A percentile compares a stretch with the other conserved stretches of the same genome.
phyloP scores from a whole-genome alignment of 192 early-diverging fungal species.

The Linnemannia elongata region DNA sequence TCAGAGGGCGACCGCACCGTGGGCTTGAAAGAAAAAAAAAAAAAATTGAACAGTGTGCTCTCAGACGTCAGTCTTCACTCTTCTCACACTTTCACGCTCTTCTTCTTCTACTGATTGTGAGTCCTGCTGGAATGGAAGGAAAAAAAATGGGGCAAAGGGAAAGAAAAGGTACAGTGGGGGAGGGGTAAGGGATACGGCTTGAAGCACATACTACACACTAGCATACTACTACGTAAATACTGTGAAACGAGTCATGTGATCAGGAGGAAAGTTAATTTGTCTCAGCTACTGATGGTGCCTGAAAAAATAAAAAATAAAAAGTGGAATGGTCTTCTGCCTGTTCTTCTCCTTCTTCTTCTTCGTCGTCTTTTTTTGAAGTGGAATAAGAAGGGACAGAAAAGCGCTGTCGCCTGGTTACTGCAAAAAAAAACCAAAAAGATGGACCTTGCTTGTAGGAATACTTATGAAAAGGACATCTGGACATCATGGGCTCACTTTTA shows the following conservation, averaged over 20 bases:
- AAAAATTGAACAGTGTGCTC: background rate
- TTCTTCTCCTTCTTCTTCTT: background rate
- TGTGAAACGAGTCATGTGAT: no score
- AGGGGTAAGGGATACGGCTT: background rate
- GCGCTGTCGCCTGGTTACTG: no score
- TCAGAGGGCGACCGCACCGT: background rate
- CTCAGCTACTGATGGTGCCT: no score
- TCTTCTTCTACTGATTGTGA: background rate
- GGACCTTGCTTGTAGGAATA: no score
- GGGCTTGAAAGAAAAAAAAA: background rate
- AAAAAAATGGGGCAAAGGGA: background rate
- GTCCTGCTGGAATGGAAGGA: background rate
- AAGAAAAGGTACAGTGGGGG: background rate
- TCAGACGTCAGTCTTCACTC: background rate
- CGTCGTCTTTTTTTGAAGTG: background rate
- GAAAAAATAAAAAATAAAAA: no score
- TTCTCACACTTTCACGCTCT: background rate
- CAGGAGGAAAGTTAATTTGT: no score
- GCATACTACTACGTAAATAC: background rate
- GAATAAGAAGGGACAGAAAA: no score
- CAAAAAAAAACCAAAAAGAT: no score
- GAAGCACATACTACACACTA: background rate
- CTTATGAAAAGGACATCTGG: no score
- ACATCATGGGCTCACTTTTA: no score
- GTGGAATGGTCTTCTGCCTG: background rate